These are phyloP conservation scores for Actinomucor elegans DNA, from an alignment of 371 early-diverging fungal species.

Conservation along the genomic window DNA sequence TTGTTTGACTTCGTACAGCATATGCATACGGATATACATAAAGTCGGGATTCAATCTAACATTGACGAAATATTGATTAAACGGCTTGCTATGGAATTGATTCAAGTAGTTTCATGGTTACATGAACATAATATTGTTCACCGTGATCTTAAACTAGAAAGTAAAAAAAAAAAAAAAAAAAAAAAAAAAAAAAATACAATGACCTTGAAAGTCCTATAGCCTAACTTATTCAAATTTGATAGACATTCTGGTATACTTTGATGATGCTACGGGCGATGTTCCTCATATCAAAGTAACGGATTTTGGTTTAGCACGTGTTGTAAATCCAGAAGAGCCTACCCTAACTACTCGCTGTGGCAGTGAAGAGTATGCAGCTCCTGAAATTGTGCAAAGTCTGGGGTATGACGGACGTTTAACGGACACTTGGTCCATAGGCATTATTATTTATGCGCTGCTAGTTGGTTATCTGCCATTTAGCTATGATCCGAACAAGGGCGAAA, in stretches of 20 bases:
- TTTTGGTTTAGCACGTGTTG: constrained; percentile 66
- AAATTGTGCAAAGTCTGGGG: constrained; percentile 66
- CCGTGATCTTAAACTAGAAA: constrained; percentile 71
- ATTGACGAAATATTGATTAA: constrained; percentile 23
- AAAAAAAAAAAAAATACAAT: no score
- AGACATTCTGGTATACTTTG: constrained; percentile 37
- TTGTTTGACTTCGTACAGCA: constrained; percentile 37
- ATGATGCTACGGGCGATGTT: constrained; percentile 15
- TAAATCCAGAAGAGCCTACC: constrained; percentile 44
- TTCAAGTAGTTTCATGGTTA: constrained; percentile 56
- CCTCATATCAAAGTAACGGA: constrained; percentile 70
- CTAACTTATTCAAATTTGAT: background rate
- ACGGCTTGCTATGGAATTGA: constrained; percentile 38
- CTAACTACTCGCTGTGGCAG: constrained; percentile 67
- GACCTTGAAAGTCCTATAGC: background rate
- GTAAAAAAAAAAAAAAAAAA: no score
- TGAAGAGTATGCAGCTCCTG: constrained; percentile 84
- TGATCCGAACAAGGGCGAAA: constrained; percentile 18
- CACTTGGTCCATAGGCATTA: constrained; percentile 74
- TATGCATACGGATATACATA: constrained; percentile 7
- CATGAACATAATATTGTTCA: constrained; percentile 67
- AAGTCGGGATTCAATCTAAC: background rate
- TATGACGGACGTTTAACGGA: constrained; percentile 71
- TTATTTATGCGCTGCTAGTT: constrained; percentile 64
- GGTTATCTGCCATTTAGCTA: constrained; percentile 50